Conservation (phyloP, 192 early-diverging fungal species). For the Dimargaris verticillata region DNA sequence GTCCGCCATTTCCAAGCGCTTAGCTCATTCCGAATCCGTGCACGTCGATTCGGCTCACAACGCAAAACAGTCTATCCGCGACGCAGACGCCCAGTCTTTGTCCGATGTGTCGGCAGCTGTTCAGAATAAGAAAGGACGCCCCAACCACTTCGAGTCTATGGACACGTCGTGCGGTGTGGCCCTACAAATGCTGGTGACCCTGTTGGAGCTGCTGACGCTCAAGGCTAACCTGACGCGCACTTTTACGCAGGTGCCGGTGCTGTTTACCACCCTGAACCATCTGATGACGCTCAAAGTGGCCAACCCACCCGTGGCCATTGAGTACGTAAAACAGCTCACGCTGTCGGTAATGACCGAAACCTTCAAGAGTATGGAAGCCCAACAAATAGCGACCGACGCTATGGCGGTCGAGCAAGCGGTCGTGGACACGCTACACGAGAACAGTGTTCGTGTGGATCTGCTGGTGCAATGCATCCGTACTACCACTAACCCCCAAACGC, state of each 20-base stretch:
- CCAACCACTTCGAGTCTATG: neutral
- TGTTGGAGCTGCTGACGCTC: constrained; percentile 65
- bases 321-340: constrained; percentile 78
- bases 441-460: constrained; percentile 65
- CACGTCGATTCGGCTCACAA: constrained; percentile 16
- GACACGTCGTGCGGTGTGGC: constrained; percentile 18
- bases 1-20: neutral
- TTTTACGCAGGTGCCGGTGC: constrained; percentile 36
- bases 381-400: neutral
- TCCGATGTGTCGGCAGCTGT: neutral
- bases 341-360: constrained; percentile 47
- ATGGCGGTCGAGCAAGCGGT: constrained; percentile 15
- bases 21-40: constrained; percentile 7
- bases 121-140: constrained; percentile 16
- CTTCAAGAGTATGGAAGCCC: constrained; percentile 17
- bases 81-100: constrained; percentile 15
- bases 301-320: constrained; percentile 39
- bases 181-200: constrained; percentile 38
- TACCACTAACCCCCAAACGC: constrained; percentile 86
- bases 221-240: constrained; percentile 30
- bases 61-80: constrained; percentile 13
- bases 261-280: constrained; percentile 54
- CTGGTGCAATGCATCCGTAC: constrained; percentile 76
- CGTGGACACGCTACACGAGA: constrained; percentile 24
- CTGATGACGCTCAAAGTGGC: constrained; percentile 36